phyloP scores from a whole-genome alignment of 78 protist genomes.

The Speleostelium caveatum region DNA sequence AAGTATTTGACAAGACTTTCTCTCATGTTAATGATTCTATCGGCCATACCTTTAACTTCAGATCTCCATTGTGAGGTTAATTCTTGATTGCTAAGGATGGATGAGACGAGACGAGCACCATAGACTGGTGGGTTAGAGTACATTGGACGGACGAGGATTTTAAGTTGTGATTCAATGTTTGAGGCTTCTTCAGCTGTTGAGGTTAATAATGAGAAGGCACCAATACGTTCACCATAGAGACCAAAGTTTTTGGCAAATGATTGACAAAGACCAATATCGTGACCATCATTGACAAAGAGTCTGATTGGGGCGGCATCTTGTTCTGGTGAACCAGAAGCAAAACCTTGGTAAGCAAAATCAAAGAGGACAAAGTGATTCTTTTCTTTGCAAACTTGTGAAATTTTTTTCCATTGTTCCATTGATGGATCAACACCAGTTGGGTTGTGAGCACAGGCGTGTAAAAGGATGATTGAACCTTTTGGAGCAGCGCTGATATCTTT shows the following conservation, averaged over 20 bases:
- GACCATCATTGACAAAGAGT: constrained; percentile 40
- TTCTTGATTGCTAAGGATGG: constrained; percentile 84
- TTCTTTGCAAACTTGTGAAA: constrained; percentile 75
- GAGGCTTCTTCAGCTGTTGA: constrained; percentile 60
- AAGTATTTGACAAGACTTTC: constrained; percentile 79
- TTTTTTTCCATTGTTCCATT: constrained; percentile 94
- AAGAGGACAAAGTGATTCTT: constrained; percentile 87
- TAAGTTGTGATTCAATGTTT: constrained; percentile 90
- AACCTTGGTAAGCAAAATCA: constrained; percentile 99
- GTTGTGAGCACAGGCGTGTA: constrained; percentile 99
- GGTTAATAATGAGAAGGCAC: constrained; percentile 69
- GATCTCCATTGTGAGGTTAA: constrained; percentile 76
- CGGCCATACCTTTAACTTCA: constrained; percentile 93
- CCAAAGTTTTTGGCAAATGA: constrained; percentile 99
- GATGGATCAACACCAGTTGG: constrained; percentile 99
- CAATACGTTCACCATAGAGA: constrained; percentile 95
- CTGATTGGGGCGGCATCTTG: constrained; percentile 94
- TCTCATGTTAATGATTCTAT: constrained; percentile 94
- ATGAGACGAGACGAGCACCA: constrained; percentile 96
- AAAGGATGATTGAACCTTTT: constrained; percentile 86
- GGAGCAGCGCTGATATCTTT: constrained; percentile 77
- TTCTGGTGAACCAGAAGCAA: constrained; percentile 96
- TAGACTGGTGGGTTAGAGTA: constrained; percentile 98
- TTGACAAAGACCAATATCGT: constrained; percentile 79
- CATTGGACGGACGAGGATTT: constrained; percentile 91